These are phyloP conservation scores for Eimeria sp. DNA, from an alignment of 169 alveolate species.

Conservation along the genomic window DNA sequence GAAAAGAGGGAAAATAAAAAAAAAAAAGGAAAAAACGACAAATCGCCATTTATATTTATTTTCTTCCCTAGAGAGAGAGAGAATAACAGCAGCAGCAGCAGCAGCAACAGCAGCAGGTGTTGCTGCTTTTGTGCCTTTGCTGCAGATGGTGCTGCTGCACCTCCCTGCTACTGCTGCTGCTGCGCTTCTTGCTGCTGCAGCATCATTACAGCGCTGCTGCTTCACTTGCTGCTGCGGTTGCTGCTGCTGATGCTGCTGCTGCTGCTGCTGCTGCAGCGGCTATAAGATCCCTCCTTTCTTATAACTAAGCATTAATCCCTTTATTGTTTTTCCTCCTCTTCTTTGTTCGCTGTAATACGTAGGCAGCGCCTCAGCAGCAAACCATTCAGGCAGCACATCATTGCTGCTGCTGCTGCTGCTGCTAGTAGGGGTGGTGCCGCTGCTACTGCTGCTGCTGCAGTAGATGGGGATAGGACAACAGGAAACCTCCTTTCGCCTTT, in stretches of 20 bases:
- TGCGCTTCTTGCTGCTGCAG: not conserved
- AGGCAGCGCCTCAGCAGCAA: not conserved
- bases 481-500: not conserved
- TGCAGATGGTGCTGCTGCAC: not conserved
- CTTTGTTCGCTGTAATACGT: not conserved
- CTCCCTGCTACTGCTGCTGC: not conserved
- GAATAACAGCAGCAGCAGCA: conserved; percentile 9
- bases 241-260: conserved; percentile 41
- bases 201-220: too few species aligned
- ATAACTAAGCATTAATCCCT: conserved; percentile 6
- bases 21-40: too few species aligned
- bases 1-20: too few species aligned
- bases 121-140: conserved; percentile 13
- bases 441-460: not conserved
- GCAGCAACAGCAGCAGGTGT: conserved; percentile 54
- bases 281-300: conserved; percentile 29
- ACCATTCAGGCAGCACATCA: not conserved
- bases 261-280: conserved; percentile 50
- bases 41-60: too few species aligned
- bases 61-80: too few species aligned
- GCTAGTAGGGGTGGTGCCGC: conserved; percentile 29
- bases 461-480: not conserved
- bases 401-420: conserved; percentile 31
- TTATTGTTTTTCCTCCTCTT: conserved; percentile 34
- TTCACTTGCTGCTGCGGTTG: too few species aligned